phyloP scores from a whole-genome alignment of 371 early-diverging fungal genomes.

The Syncephalis plumigaleata region DNA sequence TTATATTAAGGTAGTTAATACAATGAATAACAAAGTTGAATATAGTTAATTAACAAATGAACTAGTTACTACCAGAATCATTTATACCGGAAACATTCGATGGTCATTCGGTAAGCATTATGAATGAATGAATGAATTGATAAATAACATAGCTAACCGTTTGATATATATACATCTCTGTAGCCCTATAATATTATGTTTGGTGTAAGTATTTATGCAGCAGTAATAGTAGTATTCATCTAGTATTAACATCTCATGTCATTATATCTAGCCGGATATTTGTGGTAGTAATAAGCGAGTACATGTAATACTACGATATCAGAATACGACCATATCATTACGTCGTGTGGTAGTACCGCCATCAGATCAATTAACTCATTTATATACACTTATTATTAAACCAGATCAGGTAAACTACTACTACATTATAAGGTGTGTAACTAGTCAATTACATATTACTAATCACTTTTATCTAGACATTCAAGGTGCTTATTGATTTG shows the following conservation, averaged over 20 bases:
- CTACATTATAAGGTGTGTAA: neutral
- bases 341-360: conserved; percentile 46
- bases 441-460: neutral
- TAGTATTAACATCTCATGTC: neutral
- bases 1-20: conserved; percentile 65
- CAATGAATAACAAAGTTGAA: neutral
- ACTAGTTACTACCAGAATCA: conserved; percentile 4
- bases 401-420: conserved; percentile 47
- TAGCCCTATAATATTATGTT: conserved; percentile 85
- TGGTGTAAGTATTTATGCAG: conserved; percentile 19
- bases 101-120: neutral
- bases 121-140: too few species aligned
- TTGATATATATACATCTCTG: too few species aligned
- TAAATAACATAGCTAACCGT: too few species aligned
- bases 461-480: conserved; percentile 9
- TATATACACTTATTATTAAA: conserved; percentile 82
- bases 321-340: conserved; percentile 72
- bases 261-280: conserved; percentile 60
- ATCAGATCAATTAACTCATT: conserved; percentile 51
- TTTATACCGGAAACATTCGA: conserved; percentile 58
- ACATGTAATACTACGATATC: conserved; percentile 88
- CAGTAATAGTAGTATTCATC: neutral
- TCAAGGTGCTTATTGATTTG: conserved; percentile 40
- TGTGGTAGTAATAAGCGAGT: conserved; percentile 86
- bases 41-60: conserved; percentile 3